phyloP scores from a whole-genome alignment of 2,329 filamentous ascomycete genomes.

The Fusarium camptoceras region DNA sequence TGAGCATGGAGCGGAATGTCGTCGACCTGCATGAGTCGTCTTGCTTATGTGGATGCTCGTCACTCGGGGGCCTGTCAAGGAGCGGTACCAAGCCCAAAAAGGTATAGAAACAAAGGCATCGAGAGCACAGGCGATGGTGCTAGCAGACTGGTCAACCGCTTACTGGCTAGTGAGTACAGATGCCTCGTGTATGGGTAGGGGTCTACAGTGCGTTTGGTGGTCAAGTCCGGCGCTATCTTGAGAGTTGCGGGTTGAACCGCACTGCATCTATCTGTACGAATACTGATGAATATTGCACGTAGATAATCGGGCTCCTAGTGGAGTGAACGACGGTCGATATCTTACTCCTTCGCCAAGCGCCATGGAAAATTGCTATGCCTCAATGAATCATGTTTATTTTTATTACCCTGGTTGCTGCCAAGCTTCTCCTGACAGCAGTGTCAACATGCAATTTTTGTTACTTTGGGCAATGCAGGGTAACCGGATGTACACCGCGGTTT shows the following conservation, averaged over 20 bases:
- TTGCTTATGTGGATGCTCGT: conserved; percentile 39
- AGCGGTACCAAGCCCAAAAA: conserved; percentile 25
- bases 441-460: not conserved
- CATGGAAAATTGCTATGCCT: not conserved
- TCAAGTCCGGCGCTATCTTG: conserved; percentile 46
- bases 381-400: not conserved
- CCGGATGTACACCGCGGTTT: not conserved
- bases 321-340: conserved; percentile 22
- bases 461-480: not conserved
- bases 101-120: conserved; percentile 11
- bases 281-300: conserved; percentile 43
- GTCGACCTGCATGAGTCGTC: conserved; percentile 42
- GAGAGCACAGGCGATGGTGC: conserved; percentile 27
- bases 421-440: not conserved
- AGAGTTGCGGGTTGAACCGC: conserved; percentile 53
- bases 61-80: conserved; percentile 35
- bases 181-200: conserved; percentile 38
- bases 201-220: conserved; percentile 40
- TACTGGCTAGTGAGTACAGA: conserved; percentile 14
- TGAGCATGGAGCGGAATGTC: conserved; percentile 35
- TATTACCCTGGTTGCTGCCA: not conserved
- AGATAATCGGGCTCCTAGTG: conserved; percentile 30
- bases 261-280: conserved; percentile 46
- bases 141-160: conserved; percentile 22
- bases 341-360: conserved; percentile 2